Base-by-base conservation (phyloP, 306 rosid species). In the Dryas alaskensis region DNA sequence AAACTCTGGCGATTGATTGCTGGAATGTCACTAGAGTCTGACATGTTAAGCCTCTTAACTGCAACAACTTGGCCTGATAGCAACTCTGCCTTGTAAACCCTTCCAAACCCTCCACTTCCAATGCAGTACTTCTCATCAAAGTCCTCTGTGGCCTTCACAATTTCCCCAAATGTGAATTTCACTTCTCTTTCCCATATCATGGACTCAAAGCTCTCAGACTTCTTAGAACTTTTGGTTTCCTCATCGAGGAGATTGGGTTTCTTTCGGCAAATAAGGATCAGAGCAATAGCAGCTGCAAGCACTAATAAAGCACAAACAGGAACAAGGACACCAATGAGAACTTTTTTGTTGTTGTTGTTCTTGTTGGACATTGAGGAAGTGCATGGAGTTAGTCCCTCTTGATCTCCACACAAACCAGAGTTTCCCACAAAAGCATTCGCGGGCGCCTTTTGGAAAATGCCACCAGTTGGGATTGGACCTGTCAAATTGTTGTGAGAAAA, bases 51-150 rank as follows among this genome's bases (percentile, higher is more conserved):
- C 45, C 68, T 79, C 70, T 90, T 90, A 1, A 90, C 90, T 14
- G 93, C 96, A 69, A 88, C 85, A 51, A 84, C 60, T 54, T 57
- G 76, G 51, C 88, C 84, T 16, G 87, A 68, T 11, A 60, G 7
- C 49, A 90, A 43, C 49, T 46, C 75, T 3, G 87, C 96, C 70
- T 69, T 85, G 67, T 85, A 90, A 25, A 90, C 96, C 13, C 80
- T 88, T 74, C 93, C 96, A 60, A 79, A 85, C 65, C 96, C 96
- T 78, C 93, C 93, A 72, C 80, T 85, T 69, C 92, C 96, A 44
- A 90, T 80, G 88, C 89, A 88, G 73, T 78, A 75, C 43, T 75
- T 82, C 42, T 88, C 92, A 22, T 77, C 53, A 67, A 90, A 88
- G 83, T 88, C 82, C 25, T 81, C 62, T 0, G 90, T 88, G 65